phyloP scores from a whole-genome alignment of 2,329 filamentous ascomycete species.

The Byssothecium circinans region DNA sequence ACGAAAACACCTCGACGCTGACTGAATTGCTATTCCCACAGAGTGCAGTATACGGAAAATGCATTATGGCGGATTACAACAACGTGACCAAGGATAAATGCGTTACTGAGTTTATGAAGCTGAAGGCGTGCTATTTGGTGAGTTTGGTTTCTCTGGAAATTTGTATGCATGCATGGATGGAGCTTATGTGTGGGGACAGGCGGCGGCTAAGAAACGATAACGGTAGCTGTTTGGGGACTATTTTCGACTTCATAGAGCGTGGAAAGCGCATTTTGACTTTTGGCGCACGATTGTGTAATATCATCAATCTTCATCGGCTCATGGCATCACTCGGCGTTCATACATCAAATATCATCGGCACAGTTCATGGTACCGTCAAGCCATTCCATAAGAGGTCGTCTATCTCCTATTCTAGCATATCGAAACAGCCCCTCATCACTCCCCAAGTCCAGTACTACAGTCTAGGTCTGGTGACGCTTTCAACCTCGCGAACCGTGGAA shows the following conservation, averaged over 20 bases:
- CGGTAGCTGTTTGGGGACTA: no score
- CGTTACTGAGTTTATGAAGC: conserved; percentile 74
- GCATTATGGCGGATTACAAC: conserved; percentile 87
- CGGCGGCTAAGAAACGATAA: conserved; percentile 36
- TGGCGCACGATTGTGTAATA: no score
- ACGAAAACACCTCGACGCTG: no score
- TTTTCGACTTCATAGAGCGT: no score
- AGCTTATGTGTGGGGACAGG: conserved; percentile 18
- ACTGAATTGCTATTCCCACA: conserved; percentile 42
- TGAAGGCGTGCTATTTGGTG: conserved; percentile 90
- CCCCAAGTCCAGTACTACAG: not conserved
- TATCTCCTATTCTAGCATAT: not conserved
- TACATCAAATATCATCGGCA: not conserved
- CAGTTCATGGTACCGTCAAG: not conserved
- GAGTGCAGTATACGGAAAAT: conserved; percentile 87
- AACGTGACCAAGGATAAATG: conserved; percentile 91
- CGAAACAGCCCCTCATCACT: not conserved
- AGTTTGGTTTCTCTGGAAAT: conserved; percentile 31
- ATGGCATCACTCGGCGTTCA: not conserved
- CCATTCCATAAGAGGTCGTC: not conserved
- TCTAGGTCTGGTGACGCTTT: not conserved
- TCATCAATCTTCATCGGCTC: not conserved
- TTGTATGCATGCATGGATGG: not conserved
- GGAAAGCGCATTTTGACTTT: no score
- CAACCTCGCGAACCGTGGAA: no score